Base-by-base conservation (phyloP, 1,284 basidiomycete species). In the Athelia sp. region DNA sequence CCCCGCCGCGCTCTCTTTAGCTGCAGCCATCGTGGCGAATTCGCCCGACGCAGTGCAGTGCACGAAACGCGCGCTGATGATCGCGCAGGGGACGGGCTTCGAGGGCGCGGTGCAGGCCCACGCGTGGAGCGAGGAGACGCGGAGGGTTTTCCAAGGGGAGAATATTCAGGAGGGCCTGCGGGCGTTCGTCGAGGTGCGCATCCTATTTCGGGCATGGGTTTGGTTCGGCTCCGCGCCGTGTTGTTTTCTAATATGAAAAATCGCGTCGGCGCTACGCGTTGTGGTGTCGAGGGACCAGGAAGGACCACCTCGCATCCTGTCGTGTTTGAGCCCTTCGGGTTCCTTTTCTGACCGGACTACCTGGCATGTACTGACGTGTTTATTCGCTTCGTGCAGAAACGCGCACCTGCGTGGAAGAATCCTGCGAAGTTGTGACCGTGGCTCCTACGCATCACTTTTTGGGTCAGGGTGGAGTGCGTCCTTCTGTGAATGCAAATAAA, bases 31-130 rank as follows among this genome's bases (percentile, higher is more conserved):
- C 53, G 70, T 69, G 15, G 61, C 65, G 17, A 88, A 88, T 60
- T 91, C 88, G 3, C 91, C 92, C 0, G 90, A 93, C 62, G 77
- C 90, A 0, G 83, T 93, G 1, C 83, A 87, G 55, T 78, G 81
- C 45, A 87, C 89, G 9, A 94, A 93, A 63, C 73, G 77, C 17
- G 85, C 91, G 14, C 51, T 87, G 18, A 62, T 86, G 2, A 67
- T 79, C 4, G 75, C 81, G 49, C 69, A 73, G 38, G 9, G n/a
- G 8, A 74, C 74, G 15, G 74, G 76, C 47, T 68, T 82, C 38
- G 78, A 85, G 26, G 75, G 81, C 21, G 75, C 78, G 0, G 74
- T 83, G 2, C 52, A 69, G 3, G 67, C 69, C 0, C 82, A 84
- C 49, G 62, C 76, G 8, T 64, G 70, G 53, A 75, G 76, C 21